These are phyloP conservation scores for Phycomyces blakesleeanus DNA, from an alignment of 192 early-diverging fungal species.

Conservation along the genomic window DNA sequence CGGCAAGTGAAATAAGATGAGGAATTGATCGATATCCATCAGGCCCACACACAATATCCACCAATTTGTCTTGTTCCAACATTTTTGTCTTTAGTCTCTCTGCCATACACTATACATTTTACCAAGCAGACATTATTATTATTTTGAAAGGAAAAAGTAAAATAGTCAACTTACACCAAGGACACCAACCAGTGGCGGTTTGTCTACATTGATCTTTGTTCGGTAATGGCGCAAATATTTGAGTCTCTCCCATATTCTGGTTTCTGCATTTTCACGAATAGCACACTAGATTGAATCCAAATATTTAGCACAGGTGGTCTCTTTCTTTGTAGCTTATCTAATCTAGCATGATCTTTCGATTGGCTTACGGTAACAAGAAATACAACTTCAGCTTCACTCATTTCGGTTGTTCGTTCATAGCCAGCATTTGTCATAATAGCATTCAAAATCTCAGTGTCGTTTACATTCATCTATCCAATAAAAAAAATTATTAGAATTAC, in stretches of 20 bases:
- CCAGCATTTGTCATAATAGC: slow-evolving; percentile 65
- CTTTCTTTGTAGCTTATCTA: no score
- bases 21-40: slow-evolving; percentile 76
- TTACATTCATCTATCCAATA: slow-evolving; percentile 62
- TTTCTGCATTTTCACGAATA: slow-evolving; percentile 75
- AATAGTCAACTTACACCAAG: slow-evolving; percentile 46
- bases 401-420: slow-evolving; percentile 54
- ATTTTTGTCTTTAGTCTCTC: slow-evolving; percentile 70
- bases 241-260: slow-evolving; percentile 67
- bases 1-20: slow-evolving; percentile 62
- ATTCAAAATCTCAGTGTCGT: slow-evolving; percentile 76
- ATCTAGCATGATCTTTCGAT: neutral
- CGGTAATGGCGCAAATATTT: slow-evolving; percentile 52
- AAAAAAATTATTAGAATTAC: no score
- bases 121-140: no score
- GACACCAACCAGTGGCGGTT: slow-evolving; percentile 69
- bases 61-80: slow-evolving; percentile 63
- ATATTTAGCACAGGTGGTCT: no score
- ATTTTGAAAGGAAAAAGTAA: no score
- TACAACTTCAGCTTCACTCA: slow-evolving; percentile 60
- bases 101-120: slow-evolving; percentile 60
- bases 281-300: no score
- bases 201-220: slow-evolving; percentile 48
- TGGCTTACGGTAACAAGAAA: slow-evolving; percentile 62
- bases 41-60: slow-evolving; percentile 75